Evolutionary conservation across 2,329 filamentous ascomycete species (phyloP).

Genomic region (Xylariaceae sp.): DNA sequence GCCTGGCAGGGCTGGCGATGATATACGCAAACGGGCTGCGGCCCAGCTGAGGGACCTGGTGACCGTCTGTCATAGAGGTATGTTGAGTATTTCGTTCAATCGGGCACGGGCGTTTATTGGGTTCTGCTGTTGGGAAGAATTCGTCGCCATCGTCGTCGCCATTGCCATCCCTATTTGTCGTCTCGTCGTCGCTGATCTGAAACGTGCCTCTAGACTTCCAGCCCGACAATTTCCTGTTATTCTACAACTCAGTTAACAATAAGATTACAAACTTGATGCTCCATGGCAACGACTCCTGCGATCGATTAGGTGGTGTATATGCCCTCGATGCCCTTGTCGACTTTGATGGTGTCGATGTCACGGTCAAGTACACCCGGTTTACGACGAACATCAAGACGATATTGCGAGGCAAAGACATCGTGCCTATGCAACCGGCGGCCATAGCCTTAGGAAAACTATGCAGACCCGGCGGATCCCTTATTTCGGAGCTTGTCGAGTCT

Average conservation of each 20-base stretch:
- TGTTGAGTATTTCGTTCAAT: slow-evolving; percentile 12
- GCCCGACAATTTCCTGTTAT: slow-evolving; percentile 66
- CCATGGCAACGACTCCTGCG: slow-evolving; percentile 78
- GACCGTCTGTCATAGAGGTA: slow-evolving; percentile 51
- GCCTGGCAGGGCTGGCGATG: slow-evolving; percentile 39
- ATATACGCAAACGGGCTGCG: slow-evolving; percentile 49
- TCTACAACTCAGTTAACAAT: slow-evolving; percentile 53
- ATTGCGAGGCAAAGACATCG: slow-evolving; percentile 83
- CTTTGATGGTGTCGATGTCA: slow-evolving; percentile 91
- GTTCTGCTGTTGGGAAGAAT: background rate
- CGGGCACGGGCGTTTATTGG: background rate
- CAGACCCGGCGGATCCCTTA: slow-evolving; percentile 85
- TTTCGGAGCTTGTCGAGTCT: slow-evolving; percentile 91
- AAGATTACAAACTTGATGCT: slow-evolving; percentile 64
- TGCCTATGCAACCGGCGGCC: slow-evolving; percentile 85
- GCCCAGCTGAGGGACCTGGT: slow-evolving; percentile 52
- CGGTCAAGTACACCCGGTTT: slow-evolving; percentile 90
- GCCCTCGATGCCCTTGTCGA: slow-evolving; percentile 91
- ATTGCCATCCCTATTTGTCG: background rate
- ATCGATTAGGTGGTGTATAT: slow-evolving; percentile 86
- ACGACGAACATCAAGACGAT: slow-evolving; percentile 84
- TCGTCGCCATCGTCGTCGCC: background rate
- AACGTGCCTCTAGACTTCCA: slow-evolving; percentile 56
- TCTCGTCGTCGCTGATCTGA: slow-evolving; percentile 10
- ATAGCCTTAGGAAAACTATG: slow-evolving; percentile 85